Conservation (phyloP, 805 yeast genomes). For the Nakazawaea siamensis region DNA sequence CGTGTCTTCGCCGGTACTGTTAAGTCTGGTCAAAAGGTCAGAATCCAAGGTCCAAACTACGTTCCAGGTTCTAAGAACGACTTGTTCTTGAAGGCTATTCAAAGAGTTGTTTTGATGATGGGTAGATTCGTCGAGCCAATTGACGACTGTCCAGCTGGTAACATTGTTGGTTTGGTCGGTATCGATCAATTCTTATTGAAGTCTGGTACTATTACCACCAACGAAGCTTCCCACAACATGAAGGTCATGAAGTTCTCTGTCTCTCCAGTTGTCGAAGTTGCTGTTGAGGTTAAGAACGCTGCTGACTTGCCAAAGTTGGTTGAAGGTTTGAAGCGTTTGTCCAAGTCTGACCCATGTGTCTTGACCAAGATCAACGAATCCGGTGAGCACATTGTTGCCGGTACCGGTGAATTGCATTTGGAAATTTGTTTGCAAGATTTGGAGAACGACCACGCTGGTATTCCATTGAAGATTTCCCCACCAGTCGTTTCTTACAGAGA, state of each 20-base stretch:
- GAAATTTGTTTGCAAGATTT: constrained; percentile 95
- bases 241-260: constrained; percentile 99
- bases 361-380: constrained; percentile 78
- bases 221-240: constrained; percentile 96
- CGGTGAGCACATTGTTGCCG: constrained; percentile 99
- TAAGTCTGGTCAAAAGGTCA: constrained; percentile 96
- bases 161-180: constrained; percentile 99
- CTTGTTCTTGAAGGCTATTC: constrained; percentile 92
- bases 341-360: constrained; percentile 99
- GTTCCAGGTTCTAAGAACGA: constrained; percentile 98
- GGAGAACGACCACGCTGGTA: constrained; percentile 99
- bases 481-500: constrained; percentile 99
- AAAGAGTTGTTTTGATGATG: constrained; percentile 99
- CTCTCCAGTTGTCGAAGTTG: constrained; percentile 99
- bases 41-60: constrained; percentile 99
- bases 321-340: constrained; percentile 99
- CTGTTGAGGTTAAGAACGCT: constrained; percentile 99
- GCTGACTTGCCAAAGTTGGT: constrained; percentile 98
- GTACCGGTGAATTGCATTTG: constrained; percentile 99
- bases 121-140: constrained; percentile 97
- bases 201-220: constrained; percentile 98
- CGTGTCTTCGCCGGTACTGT: constrained; percentile 99
- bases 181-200: constrained; percentile 98
- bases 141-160: constrained; percentile 99
- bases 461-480: constrained; percentile 95